Base-by-base conservation (phyloP, 2,329 filamentous ascomycete genomes). In the Fusarium austroafricanum region DNA sequence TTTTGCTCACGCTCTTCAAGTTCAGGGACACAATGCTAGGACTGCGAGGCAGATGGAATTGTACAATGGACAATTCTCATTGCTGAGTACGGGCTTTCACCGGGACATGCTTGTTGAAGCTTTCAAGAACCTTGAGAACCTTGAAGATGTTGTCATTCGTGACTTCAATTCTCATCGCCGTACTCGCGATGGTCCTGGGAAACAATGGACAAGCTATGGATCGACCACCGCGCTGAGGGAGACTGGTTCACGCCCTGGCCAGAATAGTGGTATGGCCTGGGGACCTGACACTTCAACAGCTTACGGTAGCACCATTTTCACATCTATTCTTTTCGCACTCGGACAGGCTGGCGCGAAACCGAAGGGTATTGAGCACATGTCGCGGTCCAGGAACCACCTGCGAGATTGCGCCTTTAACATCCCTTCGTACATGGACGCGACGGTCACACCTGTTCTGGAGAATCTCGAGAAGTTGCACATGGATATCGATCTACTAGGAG, bases 101-200 rank as follows among this genome's bases (percentile, higher is more conserved):
- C 75, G 81, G 2, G 80, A 84, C 9, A 82, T 90, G 81, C 82
- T 91, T 17, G 77, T 80, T 0, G 81, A 86, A 31, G 89, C 88
- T 3, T 85, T 91, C 52, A 70, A 75, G 11, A 83, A 85, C 33
- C 79, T 92, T 6, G 72, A 75, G 1, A 86, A 86, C 54, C 82
- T 91, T 7, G 77, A 84, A 29, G 85, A 82, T 0, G 75, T 91
- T 15, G 85, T 87, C 23, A 78, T 91, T 23, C 84, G 89, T 18
- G 87, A 91, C 71, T 90, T 86, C 75, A 79, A 84, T 71, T 84
- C 84, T 0, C 21, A 6, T 1, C 81, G 75, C 11, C 84, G 88
- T 7, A 72, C 71, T 14, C 83, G 88, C 5, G 88, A 91, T 46
- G 79, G 79, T 3, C 45, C 31, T 1, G 18, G 60, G 14, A 71